phyloP scores from a whole-genome alignment of 441 rosid genomes.

The Bruguiera hainesii region DNA sequence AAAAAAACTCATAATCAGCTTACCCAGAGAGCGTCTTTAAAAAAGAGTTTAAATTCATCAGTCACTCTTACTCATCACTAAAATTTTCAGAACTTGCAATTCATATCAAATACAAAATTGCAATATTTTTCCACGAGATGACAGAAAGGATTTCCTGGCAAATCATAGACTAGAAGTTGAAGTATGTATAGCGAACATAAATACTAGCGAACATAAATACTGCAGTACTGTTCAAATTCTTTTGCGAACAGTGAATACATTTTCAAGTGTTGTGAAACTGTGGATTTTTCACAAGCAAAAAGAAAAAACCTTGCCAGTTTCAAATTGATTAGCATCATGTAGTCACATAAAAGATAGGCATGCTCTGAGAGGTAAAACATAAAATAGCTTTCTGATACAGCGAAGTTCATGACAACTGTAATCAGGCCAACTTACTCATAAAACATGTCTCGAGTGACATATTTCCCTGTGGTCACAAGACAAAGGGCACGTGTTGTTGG shows the following conservation, averaged over 20 bases:
- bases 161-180: too few relatives aligned
- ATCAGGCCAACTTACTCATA: conserved; percentile 71
- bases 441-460: conserved; percentile 92
- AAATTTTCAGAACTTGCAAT: neutral
- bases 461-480: conserved; percentile 90
- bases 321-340: neutral
- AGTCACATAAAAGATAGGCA: neutral
- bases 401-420: neutral
- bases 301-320: neutral
- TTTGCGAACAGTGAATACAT: neutral
- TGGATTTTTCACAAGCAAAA: neutral
- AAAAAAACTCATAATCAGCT: conserved; percentile 11
- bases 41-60: conserved; percentile 9
- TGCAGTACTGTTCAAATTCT: neutral
- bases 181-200: too few relatives aligned
- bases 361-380: neutral
- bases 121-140: neutral
- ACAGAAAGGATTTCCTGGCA: too few relatives aligned
- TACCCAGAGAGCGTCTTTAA: neutral
- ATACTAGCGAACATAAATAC: too few relatives aligned
- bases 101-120: neutral
- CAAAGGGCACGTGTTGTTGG: conserved; percentile 96
- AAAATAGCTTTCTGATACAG: neutral
- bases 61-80: conserved; percentile 7
- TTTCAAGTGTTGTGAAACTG: neutral